These are phyloP conservation scores for Endocarpon pusillum DNA, from an alignment of 495 filamentous ascomycete genomes.

Conservation along the genomic window DNA sequence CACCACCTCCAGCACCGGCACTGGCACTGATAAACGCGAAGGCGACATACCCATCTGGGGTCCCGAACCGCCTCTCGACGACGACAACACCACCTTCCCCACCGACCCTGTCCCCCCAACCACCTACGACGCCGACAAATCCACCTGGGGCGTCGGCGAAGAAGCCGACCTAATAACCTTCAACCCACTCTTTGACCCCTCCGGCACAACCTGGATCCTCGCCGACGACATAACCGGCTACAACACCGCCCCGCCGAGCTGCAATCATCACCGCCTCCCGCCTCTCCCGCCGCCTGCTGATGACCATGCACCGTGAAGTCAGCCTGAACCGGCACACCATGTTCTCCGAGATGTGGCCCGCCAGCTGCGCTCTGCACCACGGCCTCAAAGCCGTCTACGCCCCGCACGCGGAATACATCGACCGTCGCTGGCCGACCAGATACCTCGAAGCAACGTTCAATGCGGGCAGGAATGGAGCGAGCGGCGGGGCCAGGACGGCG, in stretches of 20 bases:
- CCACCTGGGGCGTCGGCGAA: constrained; percentile 79
- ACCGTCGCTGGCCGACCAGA: constrained; percentile 69
- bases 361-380: constrained; percentile 72
- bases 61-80: constrained; percentile 47
- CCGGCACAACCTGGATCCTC: constrained; percentile 74
- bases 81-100: constrained; percentile 51
- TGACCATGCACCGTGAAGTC: constrained; percentile 81
- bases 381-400: constrained; percentile 90
- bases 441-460: constrained; percentile 76
- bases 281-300: constrained; percentile 64
- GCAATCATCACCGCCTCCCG: constrained; percentile 78
- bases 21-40: constrained; percentile 28
- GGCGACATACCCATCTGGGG: constrained; percentile 73
- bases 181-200: constrained; percentile 85
- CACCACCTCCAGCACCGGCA: constrained; percentile 20
- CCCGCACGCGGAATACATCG: constrained; percentile 81
- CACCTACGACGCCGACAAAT: constrained; percentile 58
- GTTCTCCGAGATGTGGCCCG: constrained; percentile 95
- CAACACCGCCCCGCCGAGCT: constrained; percentile 67
- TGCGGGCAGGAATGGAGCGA: constrained; percentile 63
- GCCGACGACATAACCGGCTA: constrained; percentile 83
- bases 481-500: constrained; percentile 50
- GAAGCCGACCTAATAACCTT: constrained; percentile 88
- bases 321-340: constrained; percentile 65
- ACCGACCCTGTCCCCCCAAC: constrained; percentile 54